Percentiles rank a stretch among this genome's conserved stretches.
Conservation (phyloP, 345 rosid genomes). For the Ricinus communis region DNA sequence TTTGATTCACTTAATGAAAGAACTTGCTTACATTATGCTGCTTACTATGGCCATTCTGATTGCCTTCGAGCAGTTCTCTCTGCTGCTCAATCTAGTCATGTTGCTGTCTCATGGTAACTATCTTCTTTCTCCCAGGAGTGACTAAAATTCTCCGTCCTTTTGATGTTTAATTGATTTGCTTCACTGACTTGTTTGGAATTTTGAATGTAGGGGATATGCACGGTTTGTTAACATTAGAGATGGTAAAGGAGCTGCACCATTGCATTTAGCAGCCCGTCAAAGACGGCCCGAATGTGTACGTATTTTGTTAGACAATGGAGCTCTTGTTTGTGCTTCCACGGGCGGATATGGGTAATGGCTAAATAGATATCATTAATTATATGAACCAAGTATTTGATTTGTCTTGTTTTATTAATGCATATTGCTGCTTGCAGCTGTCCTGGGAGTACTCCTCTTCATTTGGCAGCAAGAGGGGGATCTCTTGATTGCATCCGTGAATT, state of each 20-base stretch:
- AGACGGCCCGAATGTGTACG: slow-evolving; percentile 83
- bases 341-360: slow-evolving; percentile 78
- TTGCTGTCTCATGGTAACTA: slow-evolving; percentile 75
- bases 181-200: background rate
- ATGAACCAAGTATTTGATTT: background rate
- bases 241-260: slow-evolving; percentile 85
- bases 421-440: slow-evolving; percentile 55
- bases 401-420: slow-evolving; percentile 16
- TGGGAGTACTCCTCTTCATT: slow-evolving; percentile 96
- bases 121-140: slow-evolving; percentile 3
- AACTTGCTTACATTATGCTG: slow-evolving; percentile 96
- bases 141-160: background rate
- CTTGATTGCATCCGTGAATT: slow-evolving; percentile 83
- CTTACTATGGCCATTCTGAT: slow-evolving; percentile 79
- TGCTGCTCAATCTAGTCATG: slow-evolving; percentile 75
- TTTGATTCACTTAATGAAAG: slow-evolving; percentile 87
- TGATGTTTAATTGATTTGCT: background rate
- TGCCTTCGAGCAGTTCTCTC: slow-evolving; percentile 81
- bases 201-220: slow-evolving; percentile 74
- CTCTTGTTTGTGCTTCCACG: slow-evolving; percentile 92
- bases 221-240: slow-evolving; percentile 94
- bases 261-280: slow-evolving; percentile 94
- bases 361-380: background rate
- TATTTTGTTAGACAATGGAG: slow-evolving; percentile 77
- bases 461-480: slow-evolving; percentile 98